These are phyloP conservation scores for Aotearoamyces nothofagi DNA, from an alignment of 2,329 filamentous ascomycete species.

Conservation along the genomic window DNA sequence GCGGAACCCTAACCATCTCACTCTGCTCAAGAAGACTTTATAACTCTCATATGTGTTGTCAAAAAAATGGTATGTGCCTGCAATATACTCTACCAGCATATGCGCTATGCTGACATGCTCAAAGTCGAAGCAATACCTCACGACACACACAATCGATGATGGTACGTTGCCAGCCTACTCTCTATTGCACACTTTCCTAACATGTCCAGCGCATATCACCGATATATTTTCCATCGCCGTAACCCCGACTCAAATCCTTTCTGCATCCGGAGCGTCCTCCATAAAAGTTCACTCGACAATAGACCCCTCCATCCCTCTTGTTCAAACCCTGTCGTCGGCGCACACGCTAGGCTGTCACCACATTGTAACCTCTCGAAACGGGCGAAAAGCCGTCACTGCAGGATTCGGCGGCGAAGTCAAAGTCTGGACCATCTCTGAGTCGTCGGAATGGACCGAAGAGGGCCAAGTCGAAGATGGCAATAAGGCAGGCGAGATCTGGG, in stretches of 20 bases:
- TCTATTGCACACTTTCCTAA: slow-evolving; percentile 8
- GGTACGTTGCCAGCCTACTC: slow-evolving; percentile 33
- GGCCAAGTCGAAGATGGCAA: slow-evolving; percentile 35
- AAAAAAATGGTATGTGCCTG: too few species aligned
- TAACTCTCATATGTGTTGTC: too few species aligned
- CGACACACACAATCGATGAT: slow-evolving; percentile 78
- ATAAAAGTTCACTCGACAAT: slow-evolving; percentile 68
- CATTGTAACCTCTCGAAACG: slow-evolving; percentile 54
- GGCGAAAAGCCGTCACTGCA: slow-evolving; percentile 60
- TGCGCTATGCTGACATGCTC: background rate
- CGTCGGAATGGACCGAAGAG: slow-evolving; percentile 35
- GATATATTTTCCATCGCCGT: slow-evolving; percentile 77
- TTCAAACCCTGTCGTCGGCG: slow-evolving; percentile 63
- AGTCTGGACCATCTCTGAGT: slow-evolving; percentile 56
- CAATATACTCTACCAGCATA: too few species aligned
- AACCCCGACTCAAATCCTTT: slow-evolving; percentile 59
- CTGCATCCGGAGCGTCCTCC: slow-evolving; percentile 69
- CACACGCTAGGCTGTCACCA: slow-evolving; percentile 91
- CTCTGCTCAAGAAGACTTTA: too few species aligned
- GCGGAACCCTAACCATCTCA: too few species aligned
- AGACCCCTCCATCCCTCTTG: slow-evolving; percentile 56
- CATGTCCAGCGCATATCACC: slow-evolving; percentile 53
- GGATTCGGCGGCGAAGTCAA: slow-evolving; percentile 85
- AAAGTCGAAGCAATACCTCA: slow-evolving; percentile 97
- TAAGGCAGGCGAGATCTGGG: slow-evolving; percentile 66